Percentiles rank a stretch among this genome's conserved stretches.
Evolutionary conservation across 805 yeast species (phyloP).

Genomic region (Sugiyamaella valdiviana): DNA sequence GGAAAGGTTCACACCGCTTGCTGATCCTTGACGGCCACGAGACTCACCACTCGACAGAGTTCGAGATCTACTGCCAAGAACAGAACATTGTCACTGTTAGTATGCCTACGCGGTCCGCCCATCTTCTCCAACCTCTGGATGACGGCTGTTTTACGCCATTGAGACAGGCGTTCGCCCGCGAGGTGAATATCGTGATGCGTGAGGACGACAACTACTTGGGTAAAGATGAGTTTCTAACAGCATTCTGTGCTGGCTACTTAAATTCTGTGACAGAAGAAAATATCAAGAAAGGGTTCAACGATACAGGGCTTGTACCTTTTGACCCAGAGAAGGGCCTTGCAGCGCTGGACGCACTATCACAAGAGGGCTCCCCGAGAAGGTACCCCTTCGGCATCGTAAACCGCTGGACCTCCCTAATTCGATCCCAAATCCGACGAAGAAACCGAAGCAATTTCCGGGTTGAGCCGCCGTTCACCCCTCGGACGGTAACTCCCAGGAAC

Average conservation of each 20-base stretch:
- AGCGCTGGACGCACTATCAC: too few relatives aligned
- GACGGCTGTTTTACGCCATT: background rate
- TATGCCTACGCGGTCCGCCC: constrained; percentile 1
- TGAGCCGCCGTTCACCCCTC: too few relatives aligned
- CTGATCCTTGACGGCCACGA: background rate
- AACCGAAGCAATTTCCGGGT: too few relatives aligned
- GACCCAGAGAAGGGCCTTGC: background rate
- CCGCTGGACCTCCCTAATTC: too few relatives aligned
- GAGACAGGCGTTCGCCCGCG: background rate
- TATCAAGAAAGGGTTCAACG: background rate
- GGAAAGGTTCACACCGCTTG: background rate
- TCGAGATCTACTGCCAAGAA: background rate
- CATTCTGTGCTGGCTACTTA: background rate
- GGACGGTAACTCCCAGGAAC: too few relatives aligned
- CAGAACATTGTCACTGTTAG: background rate
- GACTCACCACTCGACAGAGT: background rate
- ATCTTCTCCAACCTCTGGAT: constrained; percentile 1
- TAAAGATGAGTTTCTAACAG: background rate
- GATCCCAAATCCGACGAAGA: too few relatives aligned
- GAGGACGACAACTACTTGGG: background rate
- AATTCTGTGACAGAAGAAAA: background rate
- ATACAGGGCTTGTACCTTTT: background rate
- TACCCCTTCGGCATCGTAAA: too few relatives aligned
- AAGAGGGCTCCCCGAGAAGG: too few relatives aligned
- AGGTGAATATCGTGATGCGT: background rate